Evolutionary conservation across 257 asterid genomes (phyloP).

Genomic region (Nicotiana knightiana): DNA sequence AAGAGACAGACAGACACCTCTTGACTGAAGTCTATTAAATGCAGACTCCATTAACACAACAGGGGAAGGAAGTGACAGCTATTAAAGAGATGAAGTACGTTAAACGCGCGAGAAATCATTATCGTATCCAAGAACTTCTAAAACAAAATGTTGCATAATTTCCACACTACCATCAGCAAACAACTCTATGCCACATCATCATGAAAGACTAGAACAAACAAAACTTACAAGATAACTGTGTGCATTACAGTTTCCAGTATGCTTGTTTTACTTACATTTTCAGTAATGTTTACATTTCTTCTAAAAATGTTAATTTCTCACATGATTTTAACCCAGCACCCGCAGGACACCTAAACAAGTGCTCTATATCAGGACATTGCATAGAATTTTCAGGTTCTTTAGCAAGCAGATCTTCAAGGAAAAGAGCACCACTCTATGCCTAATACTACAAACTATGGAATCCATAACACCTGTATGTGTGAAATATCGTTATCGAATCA

Average conservation of each 20-base stretch:
- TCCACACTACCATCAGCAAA: neutral
- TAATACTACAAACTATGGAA: neutral
- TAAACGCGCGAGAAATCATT: neutral
- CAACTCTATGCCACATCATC: neutral
- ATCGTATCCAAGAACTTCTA: neutral
- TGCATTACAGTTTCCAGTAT: neutral
- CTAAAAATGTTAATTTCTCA: neutral
- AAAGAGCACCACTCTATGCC: neutral
- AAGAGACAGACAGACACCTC: neutral
- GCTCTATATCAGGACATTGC: neutral
- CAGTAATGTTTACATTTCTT: neutral
- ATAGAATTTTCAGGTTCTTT: neutral
- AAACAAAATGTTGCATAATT: neutral
- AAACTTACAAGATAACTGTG: neutral
- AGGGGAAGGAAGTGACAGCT: neutral
- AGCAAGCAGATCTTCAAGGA: neutral
- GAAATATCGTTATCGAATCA: neutral
- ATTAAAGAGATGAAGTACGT: neutral
- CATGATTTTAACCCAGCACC: neutral
- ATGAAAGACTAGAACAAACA: neutral
- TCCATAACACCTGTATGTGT: neutral
- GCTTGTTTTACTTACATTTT: neutral
- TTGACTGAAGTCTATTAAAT: neutral
- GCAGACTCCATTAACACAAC: neutral
- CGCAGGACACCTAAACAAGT: neutral